Evolutionary conservation across 768 basidiomycete genomes (phyloP).

Genomic region (Strobilomyces dryophilus): DNA sequence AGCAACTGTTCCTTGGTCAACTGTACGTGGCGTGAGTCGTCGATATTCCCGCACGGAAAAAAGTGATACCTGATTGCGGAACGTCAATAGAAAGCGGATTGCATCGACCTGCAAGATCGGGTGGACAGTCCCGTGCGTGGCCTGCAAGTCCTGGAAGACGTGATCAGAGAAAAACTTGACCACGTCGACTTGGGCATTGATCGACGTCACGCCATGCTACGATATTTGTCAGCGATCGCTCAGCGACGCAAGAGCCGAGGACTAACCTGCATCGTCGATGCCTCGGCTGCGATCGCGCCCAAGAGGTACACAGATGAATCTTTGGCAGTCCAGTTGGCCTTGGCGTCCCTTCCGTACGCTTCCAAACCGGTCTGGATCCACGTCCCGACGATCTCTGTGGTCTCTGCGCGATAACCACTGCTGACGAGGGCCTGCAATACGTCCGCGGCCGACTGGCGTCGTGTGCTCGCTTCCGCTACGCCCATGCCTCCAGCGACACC

Average conservation of each 20-base stretch:
- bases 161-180: constrained; percentile 94
- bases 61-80: constrained; percentile 79
- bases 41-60: background rate
- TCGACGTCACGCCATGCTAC: constrained; percentile 90
- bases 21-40: constrained; percentile 34
- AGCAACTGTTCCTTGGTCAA: constrained; percentile 92
- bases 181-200: constrained; percentile 88
- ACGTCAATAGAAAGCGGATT: constrained; percentile 90
- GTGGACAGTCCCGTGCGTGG: constrained; percentile 62
- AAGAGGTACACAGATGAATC: constrained; percentile 91
- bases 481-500: constrained; percentile 29
- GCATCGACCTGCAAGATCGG: constrained; percentile 95
- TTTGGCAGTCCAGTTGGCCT: constrained; percentile 81
- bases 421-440: constrained; percentile 89
- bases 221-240: background rate
- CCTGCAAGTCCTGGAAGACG: constrained; percentile 82
- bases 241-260: background rate
- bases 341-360: constrained; percentile 60
- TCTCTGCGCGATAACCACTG: constrained; percentile 73
- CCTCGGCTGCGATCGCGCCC: constrained; percentile 89
- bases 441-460: constrained; percentile 91
- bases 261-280: constrained; percentile 76
- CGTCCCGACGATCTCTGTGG: constrained; percentile 83
- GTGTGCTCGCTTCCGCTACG: constrained; percentile 69
- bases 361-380: constrained; percentile 77